Evolutionary conservation across 441 rosid genomes (phyloP).

Genomic region (Pelargonium fulgidum): DNA sequence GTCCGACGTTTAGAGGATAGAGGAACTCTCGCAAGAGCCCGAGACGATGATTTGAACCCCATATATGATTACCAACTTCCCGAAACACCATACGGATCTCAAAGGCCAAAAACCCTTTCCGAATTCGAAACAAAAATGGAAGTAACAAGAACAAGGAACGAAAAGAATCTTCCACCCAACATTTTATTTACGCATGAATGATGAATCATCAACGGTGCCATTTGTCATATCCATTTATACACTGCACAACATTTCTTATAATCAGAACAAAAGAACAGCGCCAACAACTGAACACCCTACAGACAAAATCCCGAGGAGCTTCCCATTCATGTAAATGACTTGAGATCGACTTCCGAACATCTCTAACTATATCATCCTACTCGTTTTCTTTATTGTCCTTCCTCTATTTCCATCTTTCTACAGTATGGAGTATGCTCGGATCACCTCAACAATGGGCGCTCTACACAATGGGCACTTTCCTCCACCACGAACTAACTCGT

Average conservation of each 20-base stretch:
- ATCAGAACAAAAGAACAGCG: slow-evolving; percentile 29
- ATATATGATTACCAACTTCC: no score
- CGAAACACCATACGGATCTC: no score
- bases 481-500: slow-evolving; percentile 71
- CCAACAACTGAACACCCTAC: slow-evolving; percentile 23
- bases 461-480: slow-evolving; percentile 96
- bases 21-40: no score
- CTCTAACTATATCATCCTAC: slow-evolving; percentile 11
- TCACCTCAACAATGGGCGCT: slow-evolving; percentile 88
- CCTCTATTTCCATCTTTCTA: slow-evolving; percentile 28
- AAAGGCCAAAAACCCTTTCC: no score
- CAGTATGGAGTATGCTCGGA: slow-evolving; percentile 89
- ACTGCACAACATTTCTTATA: slow-evolving; percentile 31
- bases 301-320: slow-evolving; percentile 9
- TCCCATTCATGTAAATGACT: slow-evolving; percentile 13
- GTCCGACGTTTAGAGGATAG: no score
- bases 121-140: no score
- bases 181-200: slow-evolving; percentile 34
- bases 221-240: slow-evolving; percentile 37
- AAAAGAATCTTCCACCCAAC: slow-evolving; percentile 18
- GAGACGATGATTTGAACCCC: no score
- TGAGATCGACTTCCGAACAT: background rate
- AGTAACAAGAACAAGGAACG: no score
- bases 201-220: slow-evolving; percentile 32
- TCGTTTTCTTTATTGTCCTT: slow-evolving; percentile 12